Base-by-base conservation (phyloP, 1,139 yeast genomes). In the Taphrina pruni region DNA sequence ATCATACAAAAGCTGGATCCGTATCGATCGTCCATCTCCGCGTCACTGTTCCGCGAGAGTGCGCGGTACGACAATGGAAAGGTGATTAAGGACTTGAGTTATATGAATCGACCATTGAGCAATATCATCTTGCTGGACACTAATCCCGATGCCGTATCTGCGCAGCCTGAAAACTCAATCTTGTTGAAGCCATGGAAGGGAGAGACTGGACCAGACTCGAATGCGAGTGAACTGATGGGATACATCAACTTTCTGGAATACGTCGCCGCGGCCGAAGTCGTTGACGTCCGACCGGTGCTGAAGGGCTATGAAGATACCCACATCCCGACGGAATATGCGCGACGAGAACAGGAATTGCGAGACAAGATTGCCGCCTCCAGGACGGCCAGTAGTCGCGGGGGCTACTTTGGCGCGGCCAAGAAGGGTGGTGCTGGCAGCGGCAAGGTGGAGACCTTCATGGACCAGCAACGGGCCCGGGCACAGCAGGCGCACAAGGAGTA, bases 211-310 rank as follows among this genome's bases (percentile, higher is more conserved):
- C 61, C 67, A 12, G 82, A 82, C 72, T 84, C 90, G 46, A 96
- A 90, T 77, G 97, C 93, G 78, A 81, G 82, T 71, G 85, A 82
- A 71, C 84, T 94, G 76, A 84, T 94, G 75, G 84, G 84, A 75
- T 82, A 93, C 79, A 91, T 94, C 76, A 98, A 98, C 72, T 88
- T 94, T 81, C 86, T 94, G 76, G 99, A 94, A 80, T 95, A 91
- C 82, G 55, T 94, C 73, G 99, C 97, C 20, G 90, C 97, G 26
- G 96, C 91, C 78, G 95, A 90, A 72, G 84, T 90, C 74, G 86
- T 86, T 78, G 99, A 94, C 79, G 94, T 95, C 70, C 89, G 98
- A 80, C 96, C 97, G 55, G 86, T 92, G 60, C 82, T 95, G 76
- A 83, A 84, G 74, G 86, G 96, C 2, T 95, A 88, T 80, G 77